These are phyloP conservation scores for Colletotrichum sp. DNA, from an alignment of 2,329 filamentous ascomycete species.

Conservation along the genomic window DNA sequence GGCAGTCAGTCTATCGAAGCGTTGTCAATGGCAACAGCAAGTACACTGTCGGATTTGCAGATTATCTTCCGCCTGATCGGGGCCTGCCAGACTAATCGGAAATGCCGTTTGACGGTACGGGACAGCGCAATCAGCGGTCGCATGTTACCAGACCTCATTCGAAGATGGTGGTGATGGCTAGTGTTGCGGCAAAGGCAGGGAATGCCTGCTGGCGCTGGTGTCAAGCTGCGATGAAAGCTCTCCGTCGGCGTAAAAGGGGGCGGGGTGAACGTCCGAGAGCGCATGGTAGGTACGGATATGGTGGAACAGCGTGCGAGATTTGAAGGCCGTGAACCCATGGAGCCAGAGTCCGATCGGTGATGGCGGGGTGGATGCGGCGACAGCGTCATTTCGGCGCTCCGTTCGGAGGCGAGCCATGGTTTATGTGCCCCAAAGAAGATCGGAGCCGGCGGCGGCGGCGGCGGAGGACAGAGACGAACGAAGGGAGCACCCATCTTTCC, in stretches of 20 bases:
- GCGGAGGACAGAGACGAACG: background rate
- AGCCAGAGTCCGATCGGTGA: background rate
- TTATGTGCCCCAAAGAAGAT: background rate
- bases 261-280: background rate
- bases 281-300: background rate
- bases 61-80: background rate
- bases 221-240: background rate
- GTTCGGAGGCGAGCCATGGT: background rate
- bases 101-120: background rate
- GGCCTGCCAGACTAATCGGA: background rate
- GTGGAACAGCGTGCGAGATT: background rate
- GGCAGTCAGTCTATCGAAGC: background rate
- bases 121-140: background rate
- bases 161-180: background rate
- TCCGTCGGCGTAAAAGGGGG: background rate
- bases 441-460: background rate
- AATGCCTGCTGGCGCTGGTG: background rate
- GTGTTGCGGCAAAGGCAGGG: background rate
- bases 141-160: background rate
- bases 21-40: background rate
- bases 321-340: background rate
- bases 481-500: background rate
- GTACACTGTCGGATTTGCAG: background rate
- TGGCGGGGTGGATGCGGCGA: background rate
- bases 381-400: background rate